These are phyloP conservation scores for Aspergillus carbonarius DNA, from an alignment of 2,329 filamentous ascomycete genomes.

Conservation along the genomic window DNA sequence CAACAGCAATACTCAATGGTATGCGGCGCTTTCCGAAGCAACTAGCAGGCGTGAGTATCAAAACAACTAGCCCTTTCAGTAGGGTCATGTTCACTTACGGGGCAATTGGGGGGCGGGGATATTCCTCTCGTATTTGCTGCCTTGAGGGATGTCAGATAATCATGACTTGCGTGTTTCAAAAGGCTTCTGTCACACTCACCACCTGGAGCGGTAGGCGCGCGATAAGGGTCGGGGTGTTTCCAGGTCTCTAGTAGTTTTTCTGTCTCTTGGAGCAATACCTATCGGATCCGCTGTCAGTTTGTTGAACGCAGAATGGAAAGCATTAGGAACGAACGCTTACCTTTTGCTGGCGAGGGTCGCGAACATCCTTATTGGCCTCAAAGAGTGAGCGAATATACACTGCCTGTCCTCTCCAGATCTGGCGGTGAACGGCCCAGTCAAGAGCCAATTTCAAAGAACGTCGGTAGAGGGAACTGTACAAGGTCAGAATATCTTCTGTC, in stretches of 20 bases:
- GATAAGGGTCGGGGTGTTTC: conserved; percentile 97
- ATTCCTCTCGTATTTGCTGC: conserved; percentile 96
- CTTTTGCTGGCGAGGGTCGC: conserved; percentile 80
- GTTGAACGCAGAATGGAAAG: neutral
- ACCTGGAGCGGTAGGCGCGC: conserved; percentile 85
- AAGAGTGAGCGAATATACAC: conserved; percentile 94
- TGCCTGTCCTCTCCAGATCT: conserved; percentile 93
- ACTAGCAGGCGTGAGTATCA: conserved; percentile 13
- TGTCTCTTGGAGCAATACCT: conserved; percentile 84
- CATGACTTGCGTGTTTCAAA: neutral
- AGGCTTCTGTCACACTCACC: conserved; percentile 58
- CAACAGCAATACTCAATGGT: neutral
- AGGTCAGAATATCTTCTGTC: conserved; percentile 27
- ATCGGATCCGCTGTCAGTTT: conserved; percentile 11
- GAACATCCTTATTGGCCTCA: conserved; percentile 84
- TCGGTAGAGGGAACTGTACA: conserved; percentile 71
- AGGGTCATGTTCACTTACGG: conserved; percentile 59
- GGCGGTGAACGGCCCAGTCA: conserved; percentile 91
- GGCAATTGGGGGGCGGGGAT: conserved; percentile 75
- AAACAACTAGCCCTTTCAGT: neutral
- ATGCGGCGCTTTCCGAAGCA: conserved; percentile 8
- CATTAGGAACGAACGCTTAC: conserved; percentile 50
- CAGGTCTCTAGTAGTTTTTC: conserved; percentile 85
- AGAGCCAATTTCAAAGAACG: conserved; percentile 89
- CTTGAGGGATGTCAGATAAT: conserved; percentile 47